Evolutionary conservation across 1,139 yeast genomes (phyloP), one percentile per base, ranked within the genome.

Genomic region (Scheffersomyces parashehatae): DNA sequence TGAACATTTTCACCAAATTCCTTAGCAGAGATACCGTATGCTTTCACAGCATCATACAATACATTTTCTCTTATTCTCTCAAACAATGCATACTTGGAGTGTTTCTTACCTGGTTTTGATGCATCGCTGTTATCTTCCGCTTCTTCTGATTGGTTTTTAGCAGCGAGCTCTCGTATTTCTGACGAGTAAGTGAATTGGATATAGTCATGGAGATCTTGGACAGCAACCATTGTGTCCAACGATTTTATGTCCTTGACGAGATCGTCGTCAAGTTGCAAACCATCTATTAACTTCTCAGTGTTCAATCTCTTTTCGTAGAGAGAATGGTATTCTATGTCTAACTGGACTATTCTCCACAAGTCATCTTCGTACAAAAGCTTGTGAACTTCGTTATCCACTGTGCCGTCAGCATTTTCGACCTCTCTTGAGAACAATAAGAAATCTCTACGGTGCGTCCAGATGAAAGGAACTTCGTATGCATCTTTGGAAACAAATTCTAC

Each of bases 401-500:
- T 51, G 0, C 79, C 79, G 38, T 79, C 81, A 7, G 79, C 79
- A 39, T 68, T 71, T 28, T 54, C 52, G 7, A 73, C 74, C 43
- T 81, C 84, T 54, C 80, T 85, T 10, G 88, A 78, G 53, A 73
- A 73, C 42, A 86, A 71, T 32, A 89, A 73, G 60, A 87, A 90
- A 64, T 93, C 98, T 64, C 95, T 86, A 62, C 98, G 87, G 59
- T 90, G 96, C 31, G 91, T 85, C 88, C 96, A 91, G 48, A 93
- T 90, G 59, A 90, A 88, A n/a, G 99, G 98, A 3, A 93, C 96
- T 61, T 93, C 99, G 50, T 85, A 77, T 43, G 85, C 76, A 41
- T 90, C 96, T 53, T 81, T 83, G 10, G 90, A 77, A 31, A 93
- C 71, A 57, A 90, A 90, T 51, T 81, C 90, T 34, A 93, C 82